Conservation (phyloP, 345 rosid genomes). For the Citrus hindsii region DNA sequence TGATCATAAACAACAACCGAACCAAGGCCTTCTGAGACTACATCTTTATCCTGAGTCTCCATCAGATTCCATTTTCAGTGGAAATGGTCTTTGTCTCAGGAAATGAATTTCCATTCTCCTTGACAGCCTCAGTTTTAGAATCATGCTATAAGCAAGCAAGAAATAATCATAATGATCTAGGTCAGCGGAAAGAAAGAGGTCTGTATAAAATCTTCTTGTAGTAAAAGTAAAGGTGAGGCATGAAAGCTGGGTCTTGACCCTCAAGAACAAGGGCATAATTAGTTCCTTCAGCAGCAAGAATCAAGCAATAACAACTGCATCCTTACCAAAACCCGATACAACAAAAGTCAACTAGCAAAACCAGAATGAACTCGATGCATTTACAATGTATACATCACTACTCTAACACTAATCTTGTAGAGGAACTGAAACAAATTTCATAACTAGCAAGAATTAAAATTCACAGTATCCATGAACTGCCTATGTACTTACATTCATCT, state of each 20-base stretch:
- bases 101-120: slow-evolving; percentile 59
- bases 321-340: not conserved
- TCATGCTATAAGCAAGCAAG: slow-evolving; percentile 40
- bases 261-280: not conserved
- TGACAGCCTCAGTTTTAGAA: slow-evolving; percentile 48
- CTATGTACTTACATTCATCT: slow-evolving; percentile 56
- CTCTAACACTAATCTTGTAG: not conserved
- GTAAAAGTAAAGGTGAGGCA: not conserved
- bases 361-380: not conserved
- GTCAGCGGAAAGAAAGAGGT: not conserved
- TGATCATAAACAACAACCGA: slow-evolving; percentile 80
- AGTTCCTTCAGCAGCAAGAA: not conserved
- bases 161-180: not conserved
- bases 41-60: slow-evolving; percentile 90
- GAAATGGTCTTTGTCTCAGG: slow-evolving; percentile 69
- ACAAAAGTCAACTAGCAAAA: not conserved
- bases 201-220: not conserved
- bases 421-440: not conserved
- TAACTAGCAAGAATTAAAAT: not conserved
- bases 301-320: not conserved
- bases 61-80: slow-evolving; percentile 54
- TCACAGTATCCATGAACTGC: not conserved
- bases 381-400: not conserved
- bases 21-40: slow-evolving; percentile 80
- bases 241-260: not conserved